phyloP scores from a whole-genome alignment of 2,329 filamentous ascomycete genomes.

The Venturia effusa region DNA sequence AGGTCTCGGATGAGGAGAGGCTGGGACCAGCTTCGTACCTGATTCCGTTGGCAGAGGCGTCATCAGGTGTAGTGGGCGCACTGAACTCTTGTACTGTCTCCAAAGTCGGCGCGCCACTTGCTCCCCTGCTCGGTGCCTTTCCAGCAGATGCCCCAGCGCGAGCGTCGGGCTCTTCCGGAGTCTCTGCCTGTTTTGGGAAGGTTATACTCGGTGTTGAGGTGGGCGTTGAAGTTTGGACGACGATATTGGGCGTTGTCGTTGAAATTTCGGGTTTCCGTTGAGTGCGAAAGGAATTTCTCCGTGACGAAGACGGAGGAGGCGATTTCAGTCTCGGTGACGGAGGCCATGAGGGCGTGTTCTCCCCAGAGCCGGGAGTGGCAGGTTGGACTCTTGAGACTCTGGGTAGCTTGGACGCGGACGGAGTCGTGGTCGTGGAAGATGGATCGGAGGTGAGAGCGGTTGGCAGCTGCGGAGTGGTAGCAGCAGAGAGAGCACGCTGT shows the following conservation, averaged over 20 bases:
- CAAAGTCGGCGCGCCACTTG: slow-evolving; percentile 52
- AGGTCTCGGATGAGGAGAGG: slow-evolving; percentile 14
- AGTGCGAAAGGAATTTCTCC: slow-evolving; percentile 29
- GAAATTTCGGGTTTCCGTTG: slow-evolving; percentile 21
- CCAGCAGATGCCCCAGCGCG: slow-evolving; percentile 4
- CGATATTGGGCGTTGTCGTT: slow-evolving; percentile 29
- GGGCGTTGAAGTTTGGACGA: slow-evolving; percentile 35
- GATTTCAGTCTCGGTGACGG: slow-evolving; percentile 67
- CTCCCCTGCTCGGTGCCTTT: slow-evolving; percentile 38
- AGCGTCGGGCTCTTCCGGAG: neutral
- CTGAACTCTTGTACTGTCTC: slow-evolving; percentile 91
- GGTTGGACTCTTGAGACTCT: slow-evolving; percentile 47
- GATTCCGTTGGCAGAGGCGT: slow-evolving; percentile 15
- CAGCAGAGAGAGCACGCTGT: slow-evolving; percentile 57
- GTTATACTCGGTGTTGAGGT: slow-evolving; percentile 5
- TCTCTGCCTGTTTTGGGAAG: neutral
- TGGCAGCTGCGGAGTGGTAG: slow-evolving; percentile 55
- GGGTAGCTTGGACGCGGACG: slow-evolving; percentile 42
- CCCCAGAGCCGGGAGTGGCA: slow-evolving; percentile 35
- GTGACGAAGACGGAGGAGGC: slow-evolving; percentile 50
- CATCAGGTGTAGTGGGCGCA: slow-evolving; percentile 54
- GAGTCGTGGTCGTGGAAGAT: neutral
- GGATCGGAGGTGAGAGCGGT: slow-evolving; percentile 49
- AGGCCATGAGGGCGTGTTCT: slow-evolving; percentile 58
- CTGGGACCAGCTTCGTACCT: slow-evolving; percentile 15